Evolutionary conservation across 176 grass and related monocot genomes (phyloP), one percentile per base, ranked within the genome.

Genomic region (Cocos nucifera): DNA sequence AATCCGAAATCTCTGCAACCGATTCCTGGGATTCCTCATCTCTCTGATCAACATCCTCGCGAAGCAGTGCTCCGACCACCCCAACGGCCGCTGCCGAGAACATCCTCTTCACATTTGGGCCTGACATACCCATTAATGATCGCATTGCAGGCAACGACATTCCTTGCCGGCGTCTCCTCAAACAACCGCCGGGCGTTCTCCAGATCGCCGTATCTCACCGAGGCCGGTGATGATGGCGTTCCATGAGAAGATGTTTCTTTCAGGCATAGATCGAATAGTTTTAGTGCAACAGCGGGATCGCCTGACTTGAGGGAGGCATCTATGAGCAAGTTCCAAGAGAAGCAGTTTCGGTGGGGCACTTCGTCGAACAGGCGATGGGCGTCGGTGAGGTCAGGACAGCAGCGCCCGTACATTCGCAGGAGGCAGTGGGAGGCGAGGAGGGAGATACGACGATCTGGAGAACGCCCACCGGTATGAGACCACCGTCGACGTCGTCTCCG

Each of bases 171-270:
- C 86, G 85, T 89, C 30, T 85, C 53, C 0, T 81, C 77, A 1
- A 89, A 69, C 58, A 89, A 30, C 4, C 50, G 28, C 7, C 22
- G 14, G 2, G 86, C 74, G 6, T 15, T 57, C 52, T 65, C 58
- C 0, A 89, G 30, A 59, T 89, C 63, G 2, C 81, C 86, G 4
- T 53, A 68, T 22, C 66, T 63, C 5, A 27, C 62, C 2, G 1
- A 81, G 15, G 14, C 74, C 74, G 0, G 86, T 58, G 17, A 89
- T 69, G 19, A 85, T 30, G 14, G 71, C 15, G 15, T 89, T 85
- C 74, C 81, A 89, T 0, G 86, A 78, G 58, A 81, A 89, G 53
- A 27, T 58, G 71, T 89, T 89, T 74, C 72, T 78, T 9, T 78
- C 74, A 3, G 81, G 78, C 78, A 89, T 89, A 21, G 74, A 78